A percentile compares a stretch with the other conserved stretches of the same genome.
Evolutionary conservation across 495 filamentous ascomycete species (phyloP).

Genomic region (Daldinia bambusicola): DNA sequence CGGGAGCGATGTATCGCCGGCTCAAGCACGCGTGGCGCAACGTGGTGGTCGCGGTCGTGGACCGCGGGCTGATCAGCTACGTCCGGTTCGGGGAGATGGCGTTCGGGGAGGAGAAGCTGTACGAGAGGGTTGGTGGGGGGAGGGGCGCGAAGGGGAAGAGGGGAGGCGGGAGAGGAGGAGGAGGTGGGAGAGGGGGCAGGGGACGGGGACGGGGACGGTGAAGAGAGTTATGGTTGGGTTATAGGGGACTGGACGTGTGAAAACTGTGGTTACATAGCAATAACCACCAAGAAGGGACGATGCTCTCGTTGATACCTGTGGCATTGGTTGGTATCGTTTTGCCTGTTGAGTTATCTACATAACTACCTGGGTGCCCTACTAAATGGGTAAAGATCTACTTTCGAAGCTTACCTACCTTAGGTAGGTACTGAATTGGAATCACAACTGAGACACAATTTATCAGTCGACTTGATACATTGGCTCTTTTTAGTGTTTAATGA

Average conservation of each 20-base stretch:
- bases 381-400: neutral
- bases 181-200: slow-evolving; percentile 6
- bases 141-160: slow-evolving; percentile 55
- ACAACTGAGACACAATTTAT: neutral
- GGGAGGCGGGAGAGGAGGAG: slow-evolving; percentile 52
- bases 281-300: too few species aligned
- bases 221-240: neutral
- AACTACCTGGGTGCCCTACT: too few species aligned
- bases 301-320: neutral
- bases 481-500: neutral
- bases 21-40: slow-evolving; percentile 86
- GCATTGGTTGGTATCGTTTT: neutral
- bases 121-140: slow-evolving; percentile 55
- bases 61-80: slow-evolving; percentile 90
- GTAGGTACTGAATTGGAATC: neutral
- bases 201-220: neutral
- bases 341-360: neutral
- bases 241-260: too few species aligned
- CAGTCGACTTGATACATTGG: too few species aligned
- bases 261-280: too few species aligned
- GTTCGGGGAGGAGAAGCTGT: slow-evolving; percentile 80
- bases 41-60: slow-evolving; percentile 86
- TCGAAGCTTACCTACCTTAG: neutral
- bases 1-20: slow-evolving; percentile 66
- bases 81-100: slow-evolving; percentile 79